These are phyloP conservation scores for Xylaria sp. DNA, from an alignment of 2,329 filamentous ascomycete species.

Conservation along the genomic window DNA sequence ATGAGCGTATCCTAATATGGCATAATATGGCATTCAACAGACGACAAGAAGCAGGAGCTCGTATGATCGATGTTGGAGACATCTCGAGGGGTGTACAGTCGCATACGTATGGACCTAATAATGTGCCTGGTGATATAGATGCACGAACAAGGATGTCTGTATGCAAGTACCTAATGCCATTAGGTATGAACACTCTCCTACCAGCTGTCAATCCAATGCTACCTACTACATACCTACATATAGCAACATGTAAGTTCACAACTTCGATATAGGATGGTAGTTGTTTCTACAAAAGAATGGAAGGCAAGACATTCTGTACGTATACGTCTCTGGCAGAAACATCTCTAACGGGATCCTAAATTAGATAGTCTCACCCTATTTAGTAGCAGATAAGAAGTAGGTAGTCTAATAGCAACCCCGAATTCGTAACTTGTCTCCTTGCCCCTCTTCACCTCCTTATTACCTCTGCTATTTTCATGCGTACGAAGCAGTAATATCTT, in stretches of 20 bases:
- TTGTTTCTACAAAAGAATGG: neutral
- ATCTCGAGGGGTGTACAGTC: conserved; percentile 3
- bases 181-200: conserved; percentile 5
- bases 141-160: conserved; percentile 19
- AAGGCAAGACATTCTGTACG: neutral
- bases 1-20: conserved; percentile 8
- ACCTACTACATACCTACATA: neutral
- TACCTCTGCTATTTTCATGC: conserved; percentile 5
- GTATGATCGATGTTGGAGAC: conserved; percentile 34
- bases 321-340: neutral
- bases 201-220: conserved; percentile 1
- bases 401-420: neutral
- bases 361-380: neutral
- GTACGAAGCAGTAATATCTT: neutral
- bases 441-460: neutral
- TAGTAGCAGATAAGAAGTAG: neutral
- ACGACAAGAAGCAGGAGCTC: conserved; percentile 15
- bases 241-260: neutral
- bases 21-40: conserved; percentile 1
- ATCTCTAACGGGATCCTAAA: neutral
- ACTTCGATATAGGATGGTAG: neutral
- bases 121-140: conserved; percentile 24
- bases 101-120: conserved; percentile 15
- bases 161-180: conserved; percentile 7
- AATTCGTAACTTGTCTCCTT: neutral